phyloP scores from a whole-genome alignment of 2,329 filamentous ascomycete species.

The Clonostachys rhizophaga region DNA sequence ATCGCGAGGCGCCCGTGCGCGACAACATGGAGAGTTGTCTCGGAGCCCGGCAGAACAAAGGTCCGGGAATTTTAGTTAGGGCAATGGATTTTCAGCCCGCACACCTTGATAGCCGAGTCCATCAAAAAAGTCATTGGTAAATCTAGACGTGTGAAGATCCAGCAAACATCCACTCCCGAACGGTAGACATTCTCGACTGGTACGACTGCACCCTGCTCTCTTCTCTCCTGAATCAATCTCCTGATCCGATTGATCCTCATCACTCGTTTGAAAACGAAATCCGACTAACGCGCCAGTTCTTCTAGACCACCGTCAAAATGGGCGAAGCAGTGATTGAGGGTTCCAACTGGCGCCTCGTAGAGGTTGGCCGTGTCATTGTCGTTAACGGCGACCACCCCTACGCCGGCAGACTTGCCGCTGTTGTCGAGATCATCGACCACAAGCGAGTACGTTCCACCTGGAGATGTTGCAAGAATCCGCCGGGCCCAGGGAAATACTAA shows the following conservation, averaged over 20 bases:
- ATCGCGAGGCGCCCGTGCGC: no score
- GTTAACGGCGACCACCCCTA: slow-evolving; percentile 75
- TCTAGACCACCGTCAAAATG: slow-evolving; percentile 65
- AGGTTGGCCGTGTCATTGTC: slow-evolving; percentile 96
- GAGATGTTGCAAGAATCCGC: no score
- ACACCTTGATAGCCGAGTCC: slow-evolving; percentile 27
- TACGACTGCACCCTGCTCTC: slow-evolving; percentile 3
- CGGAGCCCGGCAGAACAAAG: slow-evolving; percentile 15
- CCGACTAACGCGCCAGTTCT: slow-evolving; percentile 22
- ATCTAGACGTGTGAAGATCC: slow-evolving; percentile 23
- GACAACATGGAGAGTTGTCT: neutral
- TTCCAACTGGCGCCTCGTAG: slow-evolving; percentile 90
- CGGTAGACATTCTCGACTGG: slow-evolving; percentile 7
- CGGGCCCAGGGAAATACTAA: neutral
- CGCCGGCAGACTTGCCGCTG: slow-evolving; percentile 82
- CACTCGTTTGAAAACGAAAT: slow-evolving; percentile 13
- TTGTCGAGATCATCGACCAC: slow-evolving; percentile 99
- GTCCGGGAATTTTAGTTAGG: slow-evolving; percentile 30
- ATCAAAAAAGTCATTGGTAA: slow-evolving; percentile 34
- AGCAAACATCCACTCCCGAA: slow-evolving; percentile 6
- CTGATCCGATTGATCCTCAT: slow-evolving; percentile 8
- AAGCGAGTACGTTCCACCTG: slow-evolving; percentile 80
- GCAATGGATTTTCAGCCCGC: slow-evolving; percentile 35
- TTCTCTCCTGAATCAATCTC: slow-evolving; percentile 18
- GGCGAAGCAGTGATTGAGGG: slow-evolving; percentile 77